These are phyloP conservation scores for Anaeromyces robustus DNA, from an alignment of 192 early-diverging fungal genomes.

Conservation along the genomic window DNA sequence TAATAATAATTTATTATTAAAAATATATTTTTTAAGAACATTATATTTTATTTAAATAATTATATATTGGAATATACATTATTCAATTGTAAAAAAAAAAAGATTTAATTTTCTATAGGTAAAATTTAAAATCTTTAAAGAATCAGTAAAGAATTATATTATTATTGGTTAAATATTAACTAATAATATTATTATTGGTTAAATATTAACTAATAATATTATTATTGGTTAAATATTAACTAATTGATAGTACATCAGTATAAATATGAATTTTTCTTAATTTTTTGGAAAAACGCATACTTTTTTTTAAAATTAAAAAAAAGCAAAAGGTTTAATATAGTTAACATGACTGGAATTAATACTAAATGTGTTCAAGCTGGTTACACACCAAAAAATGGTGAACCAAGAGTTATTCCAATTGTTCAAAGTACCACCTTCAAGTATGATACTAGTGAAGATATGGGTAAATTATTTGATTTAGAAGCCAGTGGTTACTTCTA, in stretches of 20 bases:
- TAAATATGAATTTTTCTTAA: background rate
- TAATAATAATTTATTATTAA: too few species aligned
- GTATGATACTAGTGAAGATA: background rate
- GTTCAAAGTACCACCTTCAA: background rate
- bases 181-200: too few species aligned
- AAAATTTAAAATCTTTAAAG: too few species aligned
- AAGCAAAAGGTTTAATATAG: too few species aligned
- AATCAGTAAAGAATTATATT: too few species aligned
- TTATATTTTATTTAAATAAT: too few species aligned
- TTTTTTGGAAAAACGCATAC: background rate
- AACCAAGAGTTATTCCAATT: background rate
- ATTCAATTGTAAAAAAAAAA: too few species aligned
- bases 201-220: background rate
- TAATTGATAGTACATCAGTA: too few species aligned
- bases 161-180: background rate
- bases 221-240: background rate
- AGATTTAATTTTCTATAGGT: too few species aligned
- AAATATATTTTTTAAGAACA: too few species aligned
- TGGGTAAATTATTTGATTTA: background rate
- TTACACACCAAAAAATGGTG: background rate
- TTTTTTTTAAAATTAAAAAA: background rate
- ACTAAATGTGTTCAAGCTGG: background rate
- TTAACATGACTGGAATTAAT: background rate
- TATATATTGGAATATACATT: too few species aligned
- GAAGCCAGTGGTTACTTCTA: background rate